phyloP scores from a whole-genome alignment of 1,284 basidiomycete genomes.

The Garcileccinum viscosum region DNA sequence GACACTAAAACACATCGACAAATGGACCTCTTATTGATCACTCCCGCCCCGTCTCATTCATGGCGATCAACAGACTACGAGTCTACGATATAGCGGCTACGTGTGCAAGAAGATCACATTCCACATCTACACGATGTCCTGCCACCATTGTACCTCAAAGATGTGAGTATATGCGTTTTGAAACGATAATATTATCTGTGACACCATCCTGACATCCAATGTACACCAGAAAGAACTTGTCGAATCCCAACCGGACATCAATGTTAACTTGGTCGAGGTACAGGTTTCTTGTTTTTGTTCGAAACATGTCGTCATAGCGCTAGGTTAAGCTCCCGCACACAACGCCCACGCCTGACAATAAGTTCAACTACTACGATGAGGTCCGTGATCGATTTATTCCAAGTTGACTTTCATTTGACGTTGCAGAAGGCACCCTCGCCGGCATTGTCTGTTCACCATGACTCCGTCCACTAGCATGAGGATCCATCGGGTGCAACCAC shows the following conservation, averaged over 20 bases:
- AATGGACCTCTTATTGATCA: neutral
- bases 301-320: too few relatives aligned
- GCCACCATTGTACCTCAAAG: neutral
- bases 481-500: neutral
- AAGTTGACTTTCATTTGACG: neutral
- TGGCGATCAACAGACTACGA: neutral
- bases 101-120: neutral
- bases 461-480: too few relatives aligned
- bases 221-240: neutral
- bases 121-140: neutral
- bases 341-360: too few relatives aligned
- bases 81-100: neutral
- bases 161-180: neutral
- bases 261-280: neutral
- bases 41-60: too few relatives aligned
- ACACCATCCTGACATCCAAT: neutral
- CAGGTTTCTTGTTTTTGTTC: too few relatives aligned
- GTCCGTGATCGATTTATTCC: neutral
- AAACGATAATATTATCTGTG: neutral
- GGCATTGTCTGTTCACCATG: neutral
- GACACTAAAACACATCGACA: neutral
- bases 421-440: neutral
- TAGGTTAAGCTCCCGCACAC: too few relatives aligned
- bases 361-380: neutral
- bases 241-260: neutral